phyloP scores from a whole-genome alignment of 2,329 filamentous ascomycete genomes.

The Aureobasidium sp. region DNA sequence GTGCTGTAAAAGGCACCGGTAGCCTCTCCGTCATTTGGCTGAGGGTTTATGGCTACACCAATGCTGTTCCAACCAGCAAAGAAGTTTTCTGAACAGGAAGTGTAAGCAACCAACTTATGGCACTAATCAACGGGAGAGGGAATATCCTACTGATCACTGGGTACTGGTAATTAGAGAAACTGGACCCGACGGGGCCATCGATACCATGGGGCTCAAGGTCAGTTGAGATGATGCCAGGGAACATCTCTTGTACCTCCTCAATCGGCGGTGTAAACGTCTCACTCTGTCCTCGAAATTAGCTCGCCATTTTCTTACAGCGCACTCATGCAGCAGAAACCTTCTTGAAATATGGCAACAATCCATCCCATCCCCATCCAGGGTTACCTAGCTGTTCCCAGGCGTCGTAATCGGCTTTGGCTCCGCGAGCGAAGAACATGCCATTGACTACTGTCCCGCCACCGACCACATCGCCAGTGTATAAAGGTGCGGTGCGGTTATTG shows the following conservation, averaged over 20 bases:
- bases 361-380: conserved; percentile 9
- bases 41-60: conserved; percentile 17
- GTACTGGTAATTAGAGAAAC: conserved; percentile 21
- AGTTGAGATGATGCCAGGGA: conserved; percentile 9
- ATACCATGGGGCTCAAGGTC: conserved; percentile 16
- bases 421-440: conserved; percentile 15
- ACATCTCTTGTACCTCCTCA: conserved; percentile 9
- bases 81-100: conserved; percentile 5
- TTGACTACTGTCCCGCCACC: conserved; percentile 13
- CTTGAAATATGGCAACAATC: conserved; percentile 19
- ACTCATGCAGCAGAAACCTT: conserved; percentile 16
- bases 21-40: conserved; percentile 20
- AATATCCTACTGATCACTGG: conserved; percentile 17
- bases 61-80: conserved; percentile 19
- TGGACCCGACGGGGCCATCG: conserved; percentile 19
- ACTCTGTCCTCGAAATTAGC: conserved; percentile 21
- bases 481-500: neutral
- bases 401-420: conserved; percentile 5
- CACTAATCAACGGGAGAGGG: neutral
- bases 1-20: conserved; percentile 31
- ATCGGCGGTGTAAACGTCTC: conserved; percentile 19
- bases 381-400: conserved; percentile 9
- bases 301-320: neutral
- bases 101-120: neutral
- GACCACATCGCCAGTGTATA: neutral